Evolutionary conservation across 192 early-diverging fungal genomes (phyloP).

Genomic region (Gonapodya sp.): DNA sequence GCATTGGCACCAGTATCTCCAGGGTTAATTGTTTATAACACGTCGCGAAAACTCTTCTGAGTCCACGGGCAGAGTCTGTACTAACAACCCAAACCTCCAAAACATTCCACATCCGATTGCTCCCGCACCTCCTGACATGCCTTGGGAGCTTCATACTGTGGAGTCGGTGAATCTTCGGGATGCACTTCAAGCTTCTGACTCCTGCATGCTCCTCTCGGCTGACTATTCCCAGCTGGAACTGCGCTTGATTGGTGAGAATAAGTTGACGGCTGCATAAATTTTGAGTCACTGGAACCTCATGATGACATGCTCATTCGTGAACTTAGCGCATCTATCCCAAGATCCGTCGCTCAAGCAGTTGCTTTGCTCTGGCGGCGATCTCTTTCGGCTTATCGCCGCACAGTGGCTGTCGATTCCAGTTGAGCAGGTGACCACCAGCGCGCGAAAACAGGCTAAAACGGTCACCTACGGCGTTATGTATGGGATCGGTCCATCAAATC

Average conservation of each 20-base stretch:
- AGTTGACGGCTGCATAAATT: neutral
- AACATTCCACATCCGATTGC: conserved; percentile 22
- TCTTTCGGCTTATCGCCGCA: conserved; percentile 7
- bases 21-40: no score
- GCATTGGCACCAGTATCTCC: neutral
- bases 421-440: conserved; percentile 10
- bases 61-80: conserved; percentile 18
- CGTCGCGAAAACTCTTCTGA: neutral
- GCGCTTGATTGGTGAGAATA: conserved; percentile 20
- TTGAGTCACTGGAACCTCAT: neutral
- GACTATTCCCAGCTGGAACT: conserved; percentile 27
- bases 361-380: conserved; percentile 11
- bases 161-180: conserved; percentile 17
- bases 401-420: neutral
- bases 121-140: neutral
- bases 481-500: conserved; percentile 14
- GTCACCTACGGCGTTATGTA: conserved; percentile 25
- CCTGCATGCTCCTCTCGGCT: conserved; percentile 19
- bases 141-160: neutral
- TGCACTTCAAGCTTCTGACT: conserved; percentile 21
- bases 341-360: conserved; percentile 8
- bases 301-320: neutral
- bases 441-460: conserved; percentile 18
- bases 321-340: conserved; percentile 22
- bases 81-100: conserved; percentile 20